Evolutionary conservation across 495 filamentous ascomycete species (phyloP).

Genomic region (Penicillium manginii): DNA sequence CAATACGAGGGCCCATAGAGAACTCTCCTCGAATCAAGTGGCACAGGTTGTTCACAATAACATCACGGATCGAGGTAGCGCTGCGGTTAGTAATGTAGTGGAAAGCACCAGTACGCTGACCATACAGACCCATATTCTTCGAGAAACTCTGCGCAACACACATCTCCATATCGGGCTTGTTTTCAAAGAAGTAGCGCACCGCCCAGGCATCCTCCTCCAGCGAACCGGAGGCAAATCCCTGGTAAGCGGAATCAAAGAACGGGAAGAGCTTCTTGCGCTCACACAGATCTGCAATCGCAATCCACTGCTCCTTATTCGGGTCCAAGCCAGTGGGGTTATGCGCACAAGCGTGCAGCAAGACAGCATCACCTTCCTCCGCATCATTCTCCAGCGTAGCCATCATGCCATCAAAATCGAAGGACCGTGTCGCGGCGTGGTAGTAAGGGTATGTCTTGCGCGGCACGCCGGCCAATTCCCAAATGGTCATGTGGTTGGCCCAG

Average conservation of each 20-base stretch:
- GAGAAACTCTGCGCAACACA: constrained; percentile 57
- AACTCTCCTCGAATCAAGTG: constrained; percentile 52
- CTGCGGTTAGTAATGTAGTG: constrained; percentile 47
- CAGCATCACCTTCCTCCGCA: constrained; percentile 45
- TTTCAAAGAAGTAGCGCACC: constrained; percentile 55
- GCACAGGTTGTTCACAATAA: constrained; percentile 48
- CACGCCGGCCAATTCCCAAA: constrained; percentile 50
- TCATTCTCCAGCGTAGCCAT: constrained; percentile 48
- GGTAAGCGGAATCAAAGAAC: constrained; percentile 61
- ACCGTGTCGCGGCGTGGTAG: constrained; percentile 47
- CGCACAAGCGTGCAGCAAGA: constrained; percentile 57
- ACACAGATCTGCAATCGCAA: constrained; percentile 52
- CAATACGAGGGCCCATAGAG: constrained; percentile 52
- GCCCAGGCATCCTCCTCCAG: constrained; percentile 58
- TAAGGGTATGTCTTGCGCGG: constrained; percentile 54
- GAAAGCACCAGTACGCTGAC: constrained; percentile 54
- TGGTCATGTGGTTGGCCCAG: constrained; percentile 54
- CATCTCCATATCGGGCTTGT: constrained; percentile 54
- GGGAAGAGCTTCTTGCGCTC: constrained; percentile 56
- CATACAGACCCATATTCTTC: constrained; percentile 61
- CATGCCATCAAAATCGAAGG: constrained; percentile 52
- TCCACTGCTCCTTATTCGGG: constrained; percentile 57
- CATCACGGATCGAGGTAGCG: constrained; percentile 37
- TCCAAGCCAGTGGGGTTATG: constrained; percentile 62
- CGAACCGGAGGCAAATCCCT: constrained; percentile 59